Base-by-base conservation (phyloP, 768 basidiomycete species). In the Suillus subalutaceus region DNA sequence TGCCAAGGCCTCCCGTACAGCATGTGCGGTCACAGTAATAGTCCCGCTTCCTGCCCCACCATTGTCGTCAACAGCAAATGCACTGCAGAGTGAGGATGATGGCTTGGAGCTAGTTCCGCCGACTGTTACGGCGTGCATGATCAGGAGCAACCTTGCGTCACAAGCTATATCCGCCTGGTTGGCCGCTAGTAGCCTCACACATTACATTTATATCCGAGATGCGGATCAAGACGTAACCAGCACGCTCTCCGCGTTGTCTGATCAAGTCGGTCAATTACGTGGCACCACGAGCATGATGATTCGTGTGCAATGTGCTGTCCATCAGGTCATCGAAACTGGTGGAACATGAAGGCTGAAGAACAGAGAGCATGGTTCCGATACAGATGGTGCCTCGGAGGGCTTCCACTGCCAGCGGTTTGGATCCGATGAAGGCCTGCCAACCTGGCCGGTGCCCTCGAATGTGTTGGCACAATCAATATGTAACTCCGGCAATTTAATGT, bases 1-100 rank as follows among this genome's bases (percentile, higher is more conserved):
- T 15, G 48, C 15, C 23, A 23, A 50, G 30, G 3, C 88, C 84
- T 88, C 84, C 74, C 89, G 85, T 35, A 90, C 72, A 2, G 89
- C 88, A 72, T 90, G 89, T 8, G 84, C 86, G 30, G 26, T 30
- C 26, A 18, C 16, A 53, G 18, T 18, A 15, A 53, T 1, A 23
- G 48, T 23, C 48, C 6, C 6, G 23, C 3, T 30, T 30, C 15
- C 26, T 26, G 50, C 30, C 15, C 50, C 3, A 8, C 15, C 52
- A 30, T 30, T 53, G 52, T 30, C 69, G 9, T 26, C 38, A 52
- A 63, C 30, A 40, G 32, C 32, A 66, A 63, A 63, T 12, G 32
- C 61, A 62, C 38, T 63, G 6, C 61, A 41, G 9, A 63, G 2
- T 1, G 61, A 30, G 2, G 13, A 30, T 30, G 7, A 30, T 52